Conservation (phyloP, 768 basidiomycete genomes). For the Artomyces pyxidatus region DNA sequence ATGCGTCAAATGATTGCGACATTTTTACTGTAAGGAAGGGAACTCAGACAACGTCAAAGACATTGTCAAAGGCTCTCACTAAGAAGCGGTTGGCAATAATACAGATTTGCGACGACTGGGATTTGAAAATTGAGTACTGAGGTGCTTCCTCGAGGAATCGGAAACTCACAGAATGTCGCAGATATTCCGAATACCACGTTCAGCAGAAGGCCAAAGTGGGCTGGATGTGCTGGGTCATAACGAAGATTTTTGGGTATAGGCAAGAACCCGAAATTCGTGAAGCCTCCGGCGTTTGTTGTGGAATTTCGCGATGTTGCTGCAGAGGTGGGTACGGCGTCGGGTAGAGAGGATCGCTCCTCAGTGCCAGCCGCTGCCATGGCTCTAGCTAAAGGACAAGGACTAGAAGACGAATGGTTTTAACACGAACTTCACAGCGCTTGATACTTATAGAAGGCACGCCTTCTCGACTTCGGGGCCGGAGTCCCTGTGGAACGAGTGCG, state of each 20-base stretch:
- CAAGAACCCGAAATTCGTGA: conserved; percentile 38
- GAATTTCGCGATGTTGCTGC: too few species aligned
- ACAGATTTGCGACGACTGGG: conserved; percentile 64
- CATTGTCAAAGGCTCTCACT: conserved; percentile 35
- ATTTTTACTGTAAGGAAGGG: conserved; percentile 28
- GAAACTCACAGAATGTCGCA: conserved; percentile 33
- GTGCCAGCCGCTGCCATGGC: too few species aligned
- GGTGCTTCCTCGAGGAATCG: background rate
- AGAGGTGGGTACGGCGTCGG: too few species aligned
- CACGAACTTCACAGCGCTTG: too few species aligned
- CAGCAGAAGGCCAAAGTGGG: conserved; percentile 27
- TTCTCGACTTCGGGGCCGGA: too few species aligned
- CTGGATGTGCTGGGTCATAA: conserved; percentile 30
- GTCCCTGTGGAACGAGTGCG: too few species aligned
- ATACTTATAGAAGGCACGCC: too few species aligned
- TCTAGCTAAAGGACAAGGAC: too few species aligned
- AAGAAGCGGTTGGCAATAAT: conserved; percentile 76
- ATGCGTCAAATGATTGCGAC: conserved; percentile 28
- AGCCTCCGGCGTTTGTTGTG: too few species aligned
- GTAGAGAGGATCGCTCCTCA: too few species aligned
- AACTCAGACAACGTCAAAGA: background rate
- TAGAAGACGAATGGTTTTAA: too few species aligned
- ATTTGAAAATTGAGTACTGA: background rate
- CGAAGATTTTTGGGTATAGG: conserved; percentile 34
- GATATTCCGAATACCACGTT: conserved; percentile 38